phyloP scores from a whole-genome alignment of 1,139 yeast species.

The Lodderomyces orthopsilosis region DNA sequence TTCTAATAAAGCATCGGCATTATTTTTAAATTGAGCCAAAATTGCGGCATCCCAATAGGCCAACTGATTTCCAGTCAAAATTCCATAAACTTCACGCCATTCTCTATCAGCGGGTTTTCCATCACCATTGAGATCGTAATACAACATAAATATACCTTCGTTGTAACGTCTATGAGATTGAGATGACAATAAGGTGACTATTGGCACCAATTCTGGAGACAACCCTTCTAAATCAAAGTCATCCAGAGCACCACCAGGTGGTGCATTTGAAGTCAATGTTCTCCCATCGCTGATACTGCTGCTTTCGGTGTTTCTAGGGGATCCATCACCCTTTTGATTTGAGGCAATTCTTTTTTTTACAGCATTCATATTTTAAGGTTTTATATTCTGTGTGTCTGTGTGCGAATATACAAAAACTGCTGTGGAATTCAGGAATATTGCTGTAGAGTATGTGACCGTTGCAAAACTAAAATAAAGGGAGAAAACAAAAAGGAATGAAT shows the following conservation, averaged over 20 bases:
- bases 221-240: slow-evolving; percentile 22
- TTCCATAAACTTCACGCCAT: slow-evolving; percentile 94
- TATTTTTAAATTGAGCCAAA: slow-evolving; percentile 53
- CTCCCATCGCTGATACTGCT: background rate
- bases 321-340: background rate
- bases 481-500: background rate
- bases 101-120: slow-evolving; percentile 81
- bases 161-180: slow-evolving; percentile 71
- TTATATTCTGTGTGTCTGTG: background rate
- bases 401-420: no score
- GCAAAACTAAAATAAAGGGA: background rate
- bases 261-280: background rate
- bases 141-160: slow-evolving; percentile 72
- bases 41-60: slow-evolving; percentile 91
- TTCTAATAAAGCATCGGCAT: slow-evolving; percentile 50
- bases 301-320: slow-evolving; percentile 1
- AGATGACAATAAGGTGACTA: slow-evolving; percentile 67
- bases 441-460: background rate
- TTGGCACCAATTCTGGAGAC: slow-evolving; percentile 73
- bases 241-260: slow-evolving; percentile 10
- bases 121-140: slow-evolving; percentile 72
- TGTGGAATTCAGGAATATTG: no score
- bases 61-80: slow-evolving; percentile 82
- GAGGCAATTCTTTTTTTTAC: slow-evolving; percentile 6
- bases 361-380: slow-evolving; percentile 3